Base-by-base conservation (phyloP, 306 rosid species). In the Benincasa hispida region DNA sequence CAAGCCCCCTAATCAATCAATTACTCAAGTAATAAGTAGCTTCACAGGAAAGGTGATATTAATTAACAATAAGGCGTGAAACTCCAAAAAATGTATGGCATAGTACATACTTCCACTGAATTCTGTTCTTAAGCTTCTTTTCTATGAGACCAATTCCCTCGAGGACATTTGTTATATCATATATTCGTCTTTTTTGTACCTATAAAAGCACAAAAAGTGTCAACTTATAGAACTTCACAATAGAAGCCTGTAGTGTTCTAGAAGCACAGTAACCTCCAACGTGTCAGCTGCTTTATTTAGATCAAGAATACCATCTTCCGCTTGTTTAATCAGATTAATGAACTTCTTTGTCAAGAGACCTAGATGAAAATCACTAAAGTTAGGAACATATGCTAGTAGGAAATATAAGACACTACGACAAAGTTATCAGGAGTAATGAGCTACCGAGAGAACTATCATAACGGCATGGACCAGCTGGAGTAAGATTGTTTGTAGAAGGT, bases 131-230 rank as follows among this genome's bases (percentile, higher is more conserved):
- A 63, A 91, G 97, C 84, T 90, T 94, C 87, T 94, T 94, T 81
- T 94, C 99, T 83, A 94, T 94, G 25, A 94, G 99, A 80, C 99
- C 99, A 79, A 94, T 92, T 87, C 97, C 97, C 88, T 94, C 99
- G 34, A 94, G 96, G 78, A 94, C 99, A 86, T 94, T 91, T 79
- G 99, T 94, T 85, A 91, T 94, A 78, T 94, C 99, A 83, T 94
- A 94, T 89, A 94, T 94, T 68, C 99, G 88, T 77, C 99, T 87
- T 87, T 94, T 91, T 87, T 94, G 97, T 77, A 94, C 98, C 97
- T 94, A 88, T 74, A 76, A 75, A 69, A 72, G 78, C 65, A 79
- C 15, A 83, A 78, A 45, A 18, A 78, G 50, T 76, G 62, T 83
- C 77, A 75, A 63, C 72, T 81, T 75, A 76, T 34, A 54, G 58